Conservation (phyloP, 164 flowering plant genomes). For the Aristolochia contorta region DNA sequence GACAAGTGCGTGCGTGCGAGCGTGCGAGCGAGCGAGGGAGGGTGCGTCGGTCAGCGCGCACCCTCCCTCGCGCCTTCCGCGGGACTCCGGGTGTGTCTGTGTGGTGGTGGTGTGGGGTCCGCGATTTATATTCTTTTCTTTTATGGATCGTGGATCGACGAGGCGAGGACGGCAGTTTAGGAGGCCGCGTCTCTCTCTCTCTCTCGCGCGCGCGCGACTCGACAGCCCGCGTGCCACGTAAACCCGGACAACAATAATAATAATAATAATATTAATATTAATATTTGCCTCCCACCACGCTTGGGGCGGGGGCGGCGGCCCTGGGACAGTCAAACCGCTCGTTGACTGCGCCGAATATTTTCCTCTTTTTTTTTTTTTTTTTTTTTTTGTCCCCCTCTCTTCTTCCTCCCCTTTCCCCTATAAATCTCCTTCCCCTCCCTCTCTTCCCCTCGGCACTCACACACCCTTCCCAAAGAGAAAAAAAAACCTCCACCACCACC, state of each 20-base stretch:
- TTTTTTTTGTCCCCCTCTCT: background rate
- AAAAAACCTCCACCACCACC: too few species aligned
- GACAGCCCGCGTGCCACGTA: slow-evolving; percentile 1
- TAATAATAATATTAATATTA: too few species aligned
- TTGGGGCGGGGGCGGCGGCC: background rate
- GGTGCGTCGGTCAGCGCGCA: too few species aligned
- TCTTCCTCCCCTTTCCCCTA: background rate
- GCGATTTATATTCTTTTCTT: too few species aligned
- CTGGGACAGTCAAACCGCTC: background rate
- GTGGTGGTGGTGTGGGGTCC: too few species aligned
- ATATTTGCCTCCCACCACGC: slow-evolving; percentile 1
- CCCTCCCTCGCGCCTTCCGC: too few species aligned
- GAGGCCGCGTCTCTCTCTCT: background rate
- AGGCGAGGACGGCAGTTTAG: background rate
- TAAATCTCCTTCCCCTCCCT: background rate
- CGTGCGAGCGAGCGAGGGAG: too few species aligned
- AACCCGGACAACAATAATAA: slow-evolving; percentile 1
- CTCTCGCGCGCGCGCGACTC: too few species aligned
- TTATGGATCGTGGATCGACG: too few species aligned
- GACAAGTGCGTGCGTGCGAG: too few species aligned
- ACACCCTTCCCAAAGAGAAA: background rate
- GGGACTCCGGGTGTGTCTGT: too few species aligned
- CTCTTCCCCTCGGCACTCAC: background rate
- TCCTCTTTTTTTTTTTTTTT: background rate
- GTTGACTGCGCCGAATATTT: slow-evolving; percentile 4